Evolutionary conservation across 1,284 basidiomycete species (phyloP).

Genomic region (Thecaphora thlaspeos): DNA sequence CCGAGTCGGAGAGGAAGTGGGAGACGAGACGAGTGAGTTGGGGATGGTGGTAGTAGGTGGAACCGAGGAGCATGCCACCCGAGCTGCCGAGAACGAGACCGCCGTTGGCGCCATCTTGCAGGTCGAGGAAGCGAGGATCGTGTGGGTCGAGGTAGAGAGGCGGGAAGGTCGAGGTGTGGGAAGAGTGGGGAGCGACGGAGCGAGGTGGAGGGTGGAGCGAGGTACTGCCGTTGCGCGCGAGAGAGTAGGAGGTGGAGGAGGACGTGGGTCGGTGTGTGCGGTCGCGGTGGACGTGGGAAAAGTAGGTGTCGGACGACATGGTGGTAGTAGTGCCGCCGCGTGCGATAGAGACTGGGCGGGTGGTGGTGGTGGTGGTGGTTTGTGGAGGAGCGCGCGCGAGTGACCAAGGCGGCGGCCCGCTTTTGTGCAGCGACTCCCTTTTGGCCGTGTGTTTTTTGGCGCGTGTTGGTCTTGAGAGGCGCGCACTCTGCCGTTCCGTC

Average conservation of each 20-base stretch:
- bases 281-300: not conserved
- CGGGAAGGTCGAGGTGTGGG: constrained; percentile 15
- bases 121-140: constrained; percentile 4
- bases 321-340: too few relatives aligned
- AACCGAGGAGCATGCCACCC: constrained; percentile 25
- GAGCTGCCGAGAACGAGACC: constrained; percentile 8
- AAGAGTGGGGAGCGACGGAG: not conserved
- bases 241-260: too few relatives aligned
- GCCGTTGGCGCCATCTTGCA: constrained; percentile 7
- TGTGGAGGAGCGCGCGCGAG: too few relatives aligned
- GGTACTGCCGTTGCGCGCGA: too few relatives aligned
- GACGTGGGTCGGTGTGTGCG: not conserved
- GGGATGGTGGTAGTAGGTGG: constrained; percentile 37
- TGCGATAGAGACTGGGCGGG: too few relatives aligned
- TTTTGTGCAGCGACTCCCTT: too few relatives aligned
- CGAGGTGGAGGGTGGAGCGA: not conserved
- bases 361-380: too few relatives aligned
- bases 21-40: constrained; percentile 30
- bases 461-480: too few relatives aligned
- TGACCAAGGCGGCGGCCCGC: too few relatives aligned
- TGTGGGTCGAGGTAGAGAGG: constrained; percentile 36
- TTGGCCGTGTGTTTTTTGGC: too few relatives aligned
- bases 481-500: too few relatives aligned
- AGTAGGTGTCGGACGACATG: not conserved
- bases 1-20: constrained; percentile 18